phyloP scores from a whole-genome alignment of 768 basidiomycete species.

The Leccinum uliginosum region DNA sequence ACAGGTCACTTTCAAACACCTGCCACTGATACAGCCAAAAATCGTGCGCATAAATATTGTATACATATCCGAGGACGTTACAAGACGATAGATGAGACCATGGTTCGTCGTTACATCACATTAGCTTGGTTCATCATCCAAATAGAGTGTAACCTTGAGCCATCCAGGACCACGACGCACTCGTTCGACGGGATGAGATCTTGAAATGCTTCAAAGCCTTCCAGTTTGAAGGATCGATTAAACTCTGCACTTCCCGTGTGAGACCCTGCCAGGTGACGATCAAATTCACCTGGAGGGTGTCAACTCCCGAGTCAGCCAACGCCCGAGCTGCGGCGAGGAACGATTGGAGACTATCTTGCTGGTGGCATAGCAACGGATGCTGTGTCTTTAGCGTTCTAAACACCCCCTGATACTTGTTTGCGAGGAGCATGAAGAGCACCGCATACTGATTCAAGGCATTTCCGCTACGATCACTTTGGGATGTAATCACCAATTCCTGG shows the following conservation, averaged over 20 bases:
- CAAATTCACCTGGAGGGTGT: conserved; percentile 12
- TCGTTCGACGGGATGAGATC: conserved; percentile 9
- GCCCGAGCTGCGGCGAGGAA: conserved; percentile 17
- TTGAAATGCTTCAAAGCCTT: conserved; percentile 9
- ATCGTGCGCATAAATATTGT: not conserved
- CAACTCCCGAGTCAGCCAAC: conserved; percentile 12
- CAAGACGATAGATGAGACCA: not conserved
- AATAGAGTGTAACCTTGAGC: conserved; percentile 3
- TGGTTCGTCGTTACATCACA: not conserved
- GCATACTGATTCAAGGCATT: conserved; percentile 10
- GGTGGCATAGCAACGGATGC: conserved; percentile 13
- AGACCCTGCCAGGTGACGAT: conserved; percentile 16
- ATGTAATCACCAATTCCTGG: conserved; percentile 14
- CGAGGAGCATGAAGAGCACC: conserved; percentile 17
- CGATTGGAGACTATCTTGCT: conserved; percentile 12
- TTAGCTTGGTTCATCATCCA: not conserved
- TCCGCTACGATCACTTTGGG: conserved; percentile 14
- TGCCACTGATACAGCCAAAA: not conserved
- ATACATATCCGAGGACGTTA: not conserved
- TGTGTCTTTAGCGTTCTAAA: conserved; percentile 19
- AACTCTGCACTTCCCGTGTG: conserved; percentile 16
- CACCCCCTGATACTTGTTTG: conserved; percentile 19
- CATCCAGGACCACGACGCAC: conserved; percentile 15
- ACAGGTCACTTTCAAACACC: not conserved
- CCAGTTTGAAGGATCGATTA: conserved; percentile 22